Conservation (phyloP, 371 early-diverging fungal species). For the Lichtheimia corymbifera region DNA sequence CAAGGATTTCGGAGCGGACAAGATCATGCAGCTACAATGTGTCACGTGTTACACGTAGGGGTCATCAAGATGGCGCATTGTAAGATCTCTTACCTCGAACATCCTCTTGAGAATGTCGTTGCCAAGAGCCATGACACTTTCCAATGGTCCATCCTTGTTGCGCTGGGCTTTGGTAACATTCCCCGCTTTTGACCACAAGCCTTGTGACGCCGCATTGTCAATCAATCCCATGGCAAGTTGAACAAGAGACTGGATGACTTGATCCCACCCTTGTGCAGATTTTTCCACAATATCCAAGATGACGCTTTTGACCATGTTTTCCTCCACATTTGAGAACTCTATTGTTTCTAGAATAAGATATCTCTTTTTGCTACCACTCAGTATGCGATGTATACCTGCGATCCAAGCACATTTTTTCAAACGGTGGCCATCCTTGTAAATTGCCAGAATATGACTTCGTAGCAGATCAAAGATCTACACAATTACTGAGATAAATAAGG, state of each 20-base stretch:
- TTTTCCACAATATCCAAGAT: slow-evolving; percentile 38
- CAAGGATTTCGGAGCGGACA: slow-evolving; percentile 61
- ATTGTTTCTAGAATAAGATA: not conserved
- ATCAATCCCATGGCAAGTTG: slow-evolving; percentile 57
- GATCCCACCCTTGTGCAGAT: slow-evolving; percentile 63
- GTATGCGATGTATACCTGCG: slow-evolving; percentile 25
- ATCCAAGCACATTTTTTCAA: slow-evolving; percentile 55
- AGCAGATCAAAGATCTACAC: slow-evolving; percentile 51
- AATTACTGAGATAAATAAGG: not conserved
- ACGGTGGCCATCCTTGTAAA: slow-evolving; percentile 56
- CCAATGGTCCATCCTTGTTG: slow-evolving; percentile 23
- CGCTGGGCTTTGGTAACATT: slow-evolving; percentile 12
- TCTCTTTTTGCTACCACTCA: slow-evolving; percentile 1
- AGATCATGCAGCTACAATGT: slow-evolving; percentile 49
- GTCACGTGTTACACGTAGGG: not conserved
- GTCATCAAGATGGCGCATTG: not conserved
- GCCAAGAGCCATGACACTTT: slow-evolving; percentile 8
- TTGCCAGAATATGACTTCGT: slow-evolving; percentile 42
- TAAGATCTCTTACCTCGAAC: not conserved
- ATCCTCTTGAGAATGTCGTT: slow-evolving; percentile 43
- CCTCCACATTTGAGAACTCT: slow-evolving; percentile 23
- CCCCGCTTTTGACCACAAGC: slow-evolving; percentile 14
- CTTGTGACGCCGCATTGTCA: slow-evolving; percentile 42
- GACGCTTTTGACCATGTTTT: slow-evolving; percentile 9
- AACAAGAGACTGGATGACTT: slow-evolving; percentile 60